Base-by-base conservation (phyloP, 768 basidiomycete genomes). In the Russula vinacea region DNA sequence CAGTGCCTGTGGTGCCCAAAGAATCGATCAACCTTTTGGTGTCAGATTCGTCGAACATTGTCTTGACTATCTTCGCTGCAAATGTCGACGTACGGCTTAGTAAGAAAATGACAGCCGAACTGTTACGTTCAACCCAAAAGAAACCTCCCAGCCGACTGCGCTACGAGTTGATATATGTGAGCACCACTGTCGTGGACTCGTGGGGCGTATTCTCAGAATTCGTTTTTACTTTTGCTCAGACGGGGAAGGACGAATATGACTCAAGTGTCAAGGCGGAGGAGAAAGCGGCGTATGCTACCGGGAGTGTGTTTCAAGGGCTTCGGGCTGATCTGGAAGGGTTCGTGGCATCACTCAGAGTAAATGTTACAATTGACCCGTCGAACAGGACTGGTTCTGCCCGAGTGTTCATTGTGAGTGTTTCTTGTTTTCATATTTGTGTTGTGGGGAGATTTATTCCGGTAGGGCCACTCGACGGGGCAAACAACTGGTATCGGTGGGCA, bases 41-140 rank as follows among this genome's bases (percentile, higher is more conserved):
- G 45, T 71, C 81, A 35, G 79, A 78, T 55, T 79, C 81, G 58
- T 84, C 83, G 0, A 82, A 78, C 64, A 84, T 91, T 32, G 75
- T 80, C 1, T 70, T 91, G 59, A 81, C 84, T 1, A 81, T 90
- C 49, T 89, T 85, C 71, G 81, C 86, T 10, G 88, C 86, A 2
- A 80, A 85, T 42, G 81, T 90, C 16, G 80, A 81, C 51, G 87
- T 92, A 22, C 79, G 75, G 49, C 73, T 91, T 19, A 84, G 84
- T 65, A 80, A 83, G 74, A 90, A 88, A 71, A 76, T 89, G 54
- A 78, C 83, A 2, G 73, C 78, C 9, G 96, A 98, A 73, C 77
- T 98, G 39, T 82, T 89, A 64, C 80, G 96, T 63, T 91, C 93
- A 0, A 99, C 95, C 13, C 98, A 98, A 82, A 99, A 99, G 79